Percentiles rank a stretch among this genome's conserved stretches.
Conservation (phyloP, 805 yeast species). For the Saturnispora diversa region DNA sequence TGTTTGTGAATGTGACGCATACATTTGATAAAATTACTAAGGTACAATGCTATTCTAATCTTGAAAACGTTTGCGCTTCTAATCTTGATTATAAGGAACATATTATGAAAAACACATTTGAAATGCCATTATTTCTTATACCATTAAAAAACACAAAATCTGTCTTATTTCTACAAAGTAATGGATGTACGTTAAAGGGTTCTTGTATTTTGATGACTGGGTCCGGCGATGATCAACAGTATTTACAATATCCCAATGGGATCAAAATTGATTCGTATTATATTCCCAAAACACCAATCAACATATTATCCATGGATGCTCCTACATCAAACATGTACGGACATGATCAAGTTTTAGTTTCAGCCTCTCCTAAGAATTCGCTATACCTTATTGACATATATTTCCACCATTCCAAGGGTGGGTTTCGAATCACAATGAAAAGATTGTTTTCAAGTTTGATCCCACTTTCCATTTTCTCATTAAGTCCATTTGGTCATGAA, state of each 20-base stretch:
- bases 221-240: conserved; percentile 22
- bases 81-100: neutral
- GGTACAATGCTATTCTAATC: conserved; percentile 5
- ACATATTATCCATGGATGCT: conserved; percentile 16
- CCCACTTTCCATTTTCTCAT: conserved; percentile 18
- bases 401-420: conserved; percentile 15
- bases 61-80: neutral
- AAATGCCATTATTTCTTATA: conserved; percentile 24
- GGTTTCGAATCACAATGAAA: conserved; percentile 16
- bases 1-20: conserved; percentile 3
- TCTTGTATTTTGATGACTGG: conserved; percentile 22
- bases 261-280: conserved; percentile 21
- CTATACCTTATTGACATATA: conserved; percentile 25
- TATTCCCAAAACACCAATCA: conserved; percentile 19
- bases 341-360: conserved; percentile 27
- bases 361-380: conserved; percentile 15
- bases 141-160: conserved; percentile 22
- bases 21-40: conserved; percentile 8
- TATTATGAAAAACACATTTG: conserved; percentile 19
- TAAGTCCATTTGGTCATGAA: conserved; percentile 17
- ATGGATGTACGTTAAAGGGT: conserved; percentile 21
- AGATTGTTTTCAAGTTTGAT: conserved; percentile 22
- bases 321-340: conserved; percentile 14
- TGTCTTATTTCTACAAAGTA: conserved; percentile 23
- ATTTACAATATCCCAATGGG: conserved; percentile 10